These are phyloP conservation scores for Thermothielavioides terrestris DNA, from an alignment of 495 filamentous ascomycete species.

Conservation along the genomic window DNA sequence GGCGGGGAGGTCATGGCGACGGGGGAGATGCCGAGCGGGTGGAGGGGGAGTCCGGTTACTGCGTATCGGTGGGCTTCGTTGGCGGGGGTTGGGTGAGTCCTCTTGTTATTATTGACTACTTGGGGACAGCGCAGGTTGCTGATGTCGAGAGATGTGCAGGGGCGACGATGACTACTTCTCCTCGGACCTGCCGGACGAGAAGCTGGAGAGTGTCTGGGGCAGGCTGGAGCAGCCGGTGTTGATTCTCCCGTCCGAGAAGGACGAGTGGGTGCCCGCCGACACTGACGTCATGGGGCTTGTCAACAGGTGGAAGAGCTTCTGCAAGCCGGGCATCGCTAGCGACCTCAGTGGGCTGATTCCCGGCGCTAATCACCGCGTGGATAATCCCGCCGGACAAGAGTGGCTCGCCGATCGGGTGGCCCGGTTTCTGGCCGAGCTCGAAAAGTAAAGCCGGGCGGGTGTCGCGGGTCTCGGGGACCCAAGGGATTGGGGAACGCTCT, in stretches of 20 bases:
- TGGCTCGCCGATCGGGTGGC: slow-evolving; percentile 33
- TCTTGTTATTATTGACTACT: neutral
- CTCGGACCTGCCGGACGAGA: slow-evolving; percentile 57
- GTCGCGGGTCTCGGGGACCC: neutral
- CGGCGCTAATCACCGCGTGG: slow-evolving; percentile 35
- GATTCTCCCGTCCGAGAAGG: slow-evolving; percentile 60
- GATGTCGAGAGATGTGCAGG: slow-evolving; percentile 17
- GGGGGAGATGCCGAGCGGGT: slow-evolving; percentile 40
- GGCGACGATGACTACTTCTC: slow-evolving; percentile 88
- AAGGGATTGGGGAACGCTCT: neutral
- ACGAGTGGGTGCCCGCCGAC: slow-evolving; percentile 57
- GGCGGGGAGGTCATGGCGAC: slow-evolving; percentile 51
- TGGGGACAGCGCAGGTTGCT: neutral
- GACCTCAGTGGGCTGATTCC: slow-evolving; percentile 35
- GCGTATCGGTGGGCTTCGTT: slow-evolving; percentile 64
- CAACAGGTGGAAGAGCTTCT: slow-evolving; percentile 46
- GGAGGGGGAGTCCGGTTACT: slow-evolving; percentile 47
- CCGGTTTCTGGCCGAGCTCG: slow-evolving; percentile 28
- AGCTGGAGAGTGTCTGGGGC: slow-evolving; percentile 55
- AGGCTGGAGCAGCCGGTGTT: slow-evolving; percentile 47
- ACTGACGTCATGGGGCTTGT: slow-evolving; percentile 60
- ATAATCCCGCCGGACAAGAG: slow-evolving; percentile 24
- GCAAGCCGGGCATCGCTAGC: slow-evolving; percentile 31
- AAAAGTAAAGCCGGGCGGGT: neutral
- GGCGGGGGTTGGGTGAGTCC: slow-evolving; percentile 43